Evolutionary conservation across 257 asterid genomes (phyloP), one percentile per base, ranked within the genome.

Genomic region (Forsythia suspensa): DNA sequence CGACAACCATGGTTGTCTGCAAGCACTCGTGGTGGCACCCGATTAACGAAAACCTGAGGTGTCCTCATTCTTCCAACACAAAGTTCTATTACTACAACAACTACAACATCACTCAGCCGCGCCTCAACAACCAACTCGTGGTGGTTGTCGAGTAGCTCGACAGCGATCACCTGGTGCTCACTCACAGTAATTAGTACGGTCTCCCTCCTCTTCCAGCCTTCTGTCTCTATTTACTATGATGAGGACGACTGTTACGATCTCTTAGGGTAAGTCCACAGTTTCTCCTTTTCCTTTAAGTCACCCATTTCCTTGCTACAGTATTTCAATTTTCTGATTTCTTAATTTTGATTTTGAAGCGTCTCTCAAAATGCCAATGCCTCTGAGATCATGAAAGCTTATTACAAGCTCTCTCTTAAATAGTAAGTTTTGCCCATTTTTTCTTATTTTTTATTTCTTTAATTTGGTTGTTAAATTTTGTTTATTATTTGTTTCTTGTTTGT

Each of bases 181-280:
- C 85, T 91, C 72, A 71, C 90, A 29, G 12, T 85, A 20, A 34
- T 83, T 29, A 71, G 93, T 71, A 78, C 78, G 77, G 48, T 88
- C 73, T 82, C 78, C 12, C 83, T 90, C 76, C 87, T 94, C 80
- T 86, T 96, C 87, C 93, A 82, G 37, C 94, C n/a, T n/a, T 87
- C 92, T 40, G 10, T 76, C 79, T 90, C 97, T 88, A 96, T 96
- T 81, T 96, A 92, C 90, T 96, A 97, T 75, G 97, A 94, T 57
- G 97, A 96, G 82, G 97, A 96, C 46, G 97, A 94, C 81, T 96
- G 97, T 81, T 96, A 96, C 86, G 97, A 93, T 92, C 92, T 95
- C 78, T 84, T 95, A 55, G 98, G 97, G 98, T 92, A 82, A 2
- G 46, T 18, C 65, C 43, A 3, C 59, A 4, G 34, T 69, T 41